Evolutionary conservation across 768 basidiomycete genomes (phyloP).

Genomic region (Hortiboletus flavorubellus): DNA sequence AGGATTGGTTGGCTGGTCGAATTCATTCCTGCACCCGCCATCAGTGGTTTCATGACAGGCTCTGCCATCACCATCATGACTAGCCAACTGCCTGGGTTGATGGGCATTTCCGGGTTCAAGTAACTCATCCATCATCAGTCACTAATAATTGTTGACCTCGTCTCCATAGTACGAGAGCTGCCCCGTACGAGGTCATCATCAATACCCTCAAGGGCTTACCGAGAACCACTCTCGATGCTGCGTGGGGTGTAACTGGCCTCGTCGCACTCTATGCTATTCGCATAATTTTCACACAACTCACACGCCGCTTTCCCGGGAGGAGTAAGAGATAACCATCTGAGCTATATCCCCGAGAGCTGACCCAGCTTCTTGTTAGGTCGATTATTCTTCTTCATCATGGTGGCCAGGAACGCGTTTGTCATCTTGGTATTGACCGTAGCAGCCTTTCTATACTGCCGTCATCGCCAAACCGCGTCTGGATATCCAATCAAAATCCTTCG

Average conservation of each 20-base stretch:
- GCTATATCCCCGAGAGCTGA: not conserved
- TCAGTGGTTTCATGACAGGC: constrained; percentile 95
- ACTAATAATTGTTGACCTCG: not conserved
- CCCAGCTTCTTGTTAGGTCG: constrained; percentile 42
- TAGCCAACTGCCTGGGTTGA: constrained; percentile 84
- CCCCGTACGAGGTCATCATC: constrained; percentile 87
- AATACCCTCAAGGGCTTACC: constrained; percentile 86
- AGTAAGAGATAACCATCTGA: constrained; percentile 37
- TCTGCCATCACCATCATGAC: constrained; percentile 91
- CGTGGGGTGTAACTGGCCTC: constrained; percentile 82
- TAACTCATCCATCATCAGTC: constrained; percentile 36
- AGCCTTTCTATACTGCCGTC: constrained; percentile 79
- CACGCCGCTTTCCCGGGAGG: constrained; percentile 58
- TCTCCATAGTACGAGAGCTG: constrained; percentile 67
- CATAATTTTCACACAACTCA: constrained; percentile 45
- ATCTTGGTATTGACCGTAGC: constrained; percentile 83
- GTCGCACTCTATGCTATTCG: constrained; percentile 68
- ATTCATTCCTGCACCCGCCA: constrained; percentile 84
- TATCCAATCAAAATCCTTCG: constrained; percentile 84
- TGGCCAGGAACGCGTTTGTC: constrained; percentile 83
- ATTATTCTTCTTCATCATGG: constrained; percentile 72
- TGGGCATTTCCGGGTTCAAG: constrained; percentile 87
- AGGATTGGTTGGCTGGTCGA: constrained; percentile 94
- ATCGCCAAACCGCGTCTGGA: constrained; percentile 53
- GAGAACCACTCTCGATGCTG: constrained; percentile 72